Evolutionary conservation across 768 basidiomycete genomes (phyloP).

Genomic region (Hygrocybe coccinea): DNA sequence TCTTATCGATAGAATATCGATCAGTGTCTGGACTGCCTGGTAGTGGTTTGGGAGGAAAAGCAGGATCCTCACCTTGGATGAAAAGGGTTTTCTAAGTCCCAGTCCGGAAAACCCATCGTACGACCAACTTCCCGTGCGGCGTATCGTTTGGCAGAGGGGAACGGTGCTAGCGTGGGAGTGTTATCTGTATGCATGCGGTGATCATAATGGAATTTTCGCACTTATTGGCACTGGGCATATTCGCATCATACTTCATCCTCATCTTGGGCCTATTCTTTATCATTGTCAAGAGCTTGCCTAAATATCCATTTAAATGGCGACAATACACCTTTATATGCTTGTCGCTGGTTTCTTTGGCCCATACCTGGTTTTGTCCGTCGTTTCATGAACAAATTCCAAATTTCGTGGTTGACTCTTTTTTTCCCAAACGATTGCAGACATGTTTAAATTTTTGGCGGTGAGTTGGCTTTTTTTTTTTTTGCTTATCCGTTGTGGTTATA

Average conservation of each 20-base stretch:
- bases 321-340: constrained; percentile 31
- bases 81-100: too few relatives aligned
- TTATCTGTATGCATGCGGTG: too few relatives aligned
- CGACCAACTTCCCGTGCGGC: too few relatives aligned
- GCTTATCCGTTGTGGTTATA: not conserved
- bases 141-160: too few relatives aligned
- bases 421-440: constrained; percentile 30
- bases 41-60: too few relatives aligned
- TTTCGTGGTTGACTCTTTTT: not conserved
- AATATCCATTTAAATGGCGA: not conserved
- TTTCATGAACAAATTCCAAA: not conserved
- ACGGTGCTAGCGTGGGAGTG: too few relatives aligned
- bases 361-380: constrained; percentile 51
- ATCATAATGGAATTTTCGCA: constrained; percentile 3
- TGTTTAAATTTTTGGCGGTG: constrained; percentile 44
- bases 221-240: constrained; percentile 7
- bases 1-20: too few relatives aligned
- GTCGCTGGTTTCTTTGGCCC: constrained; percentile 32
- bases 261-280: constrained; percentile 8
- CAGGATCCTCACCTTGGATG: too few relatives aligned
- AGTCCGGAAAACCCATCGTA: too few relatives aligned
- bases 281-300: constrained; percentile 8
- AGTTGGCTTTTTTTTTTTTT: constrained; percentile 10
- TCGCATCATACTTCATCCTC: constrained; percentile 7
- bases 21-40: too few relatives aligned